These are phyloP conservation scores for Sugiyamaella chiloensis DNA, from an alignment of 805 yeast genomes.

Conservation along the genomic window DNA sequence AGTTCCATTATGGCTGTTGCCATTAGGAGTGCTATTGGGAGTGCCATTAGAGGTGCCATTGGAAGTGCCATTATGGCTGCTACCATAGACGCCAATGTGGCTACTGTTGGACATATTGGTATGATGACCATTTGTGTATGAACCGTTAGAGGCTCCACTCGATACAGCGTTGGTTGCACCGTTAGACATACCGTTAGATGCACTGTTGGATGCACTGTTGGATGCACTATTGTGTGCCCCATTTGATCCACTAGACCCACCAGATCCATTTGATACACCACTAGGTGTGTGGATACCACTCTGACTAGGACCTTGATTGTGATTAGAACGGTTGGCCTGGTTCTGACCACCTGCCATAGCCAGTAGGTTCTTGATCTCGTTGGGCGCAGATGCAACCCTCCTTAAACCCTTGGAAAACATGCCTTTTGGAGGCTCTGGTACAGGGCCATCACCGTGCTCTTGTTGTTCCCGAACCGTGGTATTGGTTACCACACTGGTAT, in stretches of 20 bases:
- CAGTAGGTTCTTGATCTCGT: conserved; percentile 44
- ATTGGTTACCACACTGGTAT: background rate
- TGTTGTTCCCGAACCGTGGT: too few species aligned
- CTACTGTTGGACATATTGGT: background rate
- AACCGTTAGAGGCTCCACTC: background rate
- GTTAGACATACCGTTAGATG: background rate
- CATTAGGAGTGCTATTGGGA: conserved; percentile 3
- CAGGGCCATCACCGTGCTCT: conserved; percentile 22
- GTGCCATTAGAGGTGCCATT: background rate
- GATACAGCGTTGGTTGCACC: background rate
- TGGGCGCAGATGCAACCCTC: conserved; percentile 84
- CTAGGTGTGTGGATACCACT: too few species aligned
- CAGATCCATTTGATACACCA: background rate
- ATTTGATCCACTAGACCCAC: conserved; percentile 8
- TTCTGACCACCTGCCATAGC: too few species aligned
- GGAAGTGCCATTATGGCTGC: background rate
- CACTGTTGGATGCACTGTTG: conserved; percentile 6
- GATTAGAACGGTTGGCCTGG: background rate
- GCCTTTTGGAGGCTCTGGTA: conserved; percentile 27
- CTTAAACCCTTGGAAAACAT: conserved; percentile 41
- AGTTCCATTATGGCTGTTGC: conserved; percentile 7
- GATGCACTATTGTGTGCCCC: background rate
- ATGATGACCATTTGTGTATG: background rate
- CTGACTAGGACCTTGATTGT: too few species aligned
- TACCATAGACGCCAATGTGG: conserved; percentile 7